These are phyloP conservation scores for Domatiomyces globalis DNA, from an alignment of 2,329 filamentous ascomycete species.

Conservation along the genomic window DNA sequence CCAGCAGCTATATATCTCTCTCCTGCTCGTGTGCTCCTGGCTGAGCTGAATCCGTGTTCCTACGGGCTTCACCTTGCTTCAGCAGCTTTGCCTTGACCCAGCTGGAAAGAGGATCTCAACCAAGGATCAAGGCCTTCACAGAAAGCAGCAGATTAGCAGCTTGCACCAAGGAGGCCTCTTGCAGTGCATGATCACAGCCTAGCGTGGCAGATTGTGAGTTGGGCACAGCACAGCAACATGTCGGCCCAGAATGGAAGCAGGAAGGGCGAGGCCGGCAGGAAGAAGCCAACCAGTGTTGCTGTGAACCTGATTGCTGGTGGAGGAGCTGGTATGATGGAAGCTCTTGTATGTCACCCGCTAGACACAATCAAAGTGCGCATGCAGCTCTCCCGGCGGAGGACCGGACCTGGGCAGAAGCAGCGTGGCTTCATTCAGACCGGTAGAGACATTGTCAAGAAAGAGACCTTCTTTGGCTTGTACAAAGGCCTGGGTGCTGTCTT, in stretches of 20 bases:
- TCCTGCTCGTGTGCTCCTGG: too few relatives aligned
- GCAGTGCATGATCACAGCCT: not conserved
- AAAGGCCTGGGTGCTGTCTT: conserved; percentile 95
- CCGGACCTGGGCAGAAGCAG: conserved; percentile 64
- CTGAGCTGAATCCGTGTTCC: too few relatives aligned
- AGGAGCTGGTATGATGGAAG: conserved; percentile 98
- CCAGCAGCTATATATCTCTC: not conserved
- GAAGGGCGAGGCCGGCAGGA: conserved; percentile 42
- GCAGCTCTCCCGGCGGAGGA: conserved; percentile 83
- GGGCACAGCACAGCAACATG: conserved; percentile 30
- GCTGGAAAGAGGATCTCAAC: not conserved
- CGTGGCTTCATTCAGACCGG: conserved; percentile 83
- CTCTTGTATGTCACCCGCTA: conserved; percentile 84
- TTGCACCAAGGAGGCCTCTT: not conserved
- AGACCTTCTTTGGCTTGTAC: conserved; percentile 87
- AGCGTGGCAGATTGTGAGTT: not conserved
- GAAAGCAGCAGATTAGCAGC: too few relatives aligned
- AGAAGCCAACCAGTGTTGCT: conserved; percentile 68
- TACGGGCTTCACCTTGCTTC: not conserved
- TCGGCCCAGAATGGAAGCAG: conserved; percentile 43
- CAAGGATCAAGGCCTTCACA: not conserved
- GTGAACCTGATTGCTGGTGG: conserved; percentile 96
- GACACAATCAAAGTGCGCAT: conserved; percentile 99
- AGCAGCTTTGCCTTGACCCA: not conserved
- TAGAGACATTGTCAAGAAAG: conserved; percentile 68